Conservation (phyloP, 805 yeast genomes). For the Hanseniaspora vineae region DNA sequence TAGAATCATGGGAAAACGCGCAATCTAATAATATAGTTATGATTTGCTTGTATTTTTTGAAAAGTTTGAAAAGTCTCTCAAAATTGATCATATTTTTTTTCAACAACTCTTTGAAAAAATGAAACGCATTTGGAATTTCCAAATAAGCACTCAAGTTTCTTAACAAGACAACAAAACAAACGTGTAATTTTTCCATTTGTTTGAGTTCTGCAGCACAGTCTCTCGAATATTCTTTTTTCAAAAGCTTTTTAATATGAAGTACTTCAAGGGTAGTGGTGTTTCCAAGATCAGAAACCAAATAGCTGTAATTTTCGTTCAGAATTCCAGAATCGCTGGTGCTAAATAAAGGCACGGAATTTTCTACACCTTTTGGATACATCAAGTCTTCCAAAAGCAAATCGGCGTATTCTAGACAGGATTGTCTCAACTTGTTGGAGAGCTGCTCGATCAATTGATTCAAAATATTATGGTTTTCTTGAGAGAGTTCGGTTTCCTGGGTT, state of each 20-base stretch:
- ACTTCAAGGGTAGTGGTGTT: constrained; percentile 15
- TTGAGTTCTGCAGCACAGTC: constrained; percentile 4
- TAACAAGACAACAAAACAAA: constrained; percentile 9
- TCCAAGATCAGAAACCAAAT: constrained; percentile 9
- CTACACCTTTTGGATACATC: constrained; percentile 15
- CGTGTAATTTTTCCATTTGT: constrained; percentile 9
- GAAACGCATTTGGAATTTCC: constrained; percentile 9
- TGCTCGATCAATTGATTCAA: not conserved
- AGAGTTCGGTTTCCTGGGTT: not conserved
- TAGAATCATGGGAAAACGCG: not conserved
- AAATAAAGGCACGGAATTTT: no score
- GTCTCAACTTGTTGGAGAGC: constrained; percentile 3
- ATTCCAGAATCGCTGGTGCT: no score
- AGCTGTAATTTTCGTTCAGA: not conserved
- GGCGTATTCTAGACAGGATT: constrained; percentile 16
- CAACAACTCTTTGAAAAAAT: constrained; percentile 10
- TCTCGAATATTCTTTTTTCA: constrained; percentile 1
- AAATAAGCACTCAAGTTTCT: constrained; percentile 12
- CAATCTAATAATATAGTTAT: not conserved
- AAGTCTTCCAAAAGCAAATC: constrained; percentile 16
- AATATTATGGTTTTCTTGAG: not conserved
- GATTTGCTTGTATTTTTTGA: constrained; percentile 10
- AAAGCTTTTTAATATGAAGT: constrained; percentile 10
- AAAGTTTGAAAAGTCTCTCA: constrained; percentile 11
- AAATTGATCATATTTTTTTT: constrained; percentile 12